Conservation (phyloP, 1,139 yeast genomes). For the Starmera stellimalicola region DNA sequence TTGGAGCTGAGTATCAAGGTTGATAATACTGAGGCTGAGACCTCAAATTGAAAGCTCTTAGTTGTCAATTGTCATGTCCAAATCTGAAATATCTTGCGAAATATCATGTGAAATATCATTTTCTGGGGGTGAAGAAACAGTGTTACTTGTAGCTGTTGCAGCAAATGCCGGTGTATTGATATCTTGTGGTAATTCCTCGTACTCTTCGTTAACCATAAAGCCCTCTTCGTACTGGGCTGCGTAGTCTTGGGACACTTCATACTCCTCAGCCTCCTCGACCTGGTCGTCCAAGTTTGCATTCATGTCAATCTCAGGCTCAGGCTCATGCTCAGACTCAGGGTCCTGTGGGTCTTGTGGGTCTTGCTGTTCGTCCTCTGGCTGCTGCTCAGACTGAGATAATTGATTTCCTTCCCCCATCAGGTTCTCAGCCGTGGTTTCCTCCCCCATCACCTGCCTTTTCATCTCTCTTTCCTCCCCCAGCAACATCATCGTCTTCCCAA, state of each 20-base stretch:
- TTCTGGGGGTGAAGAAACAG: background rate
- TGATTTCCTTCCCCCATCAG: slow-evolving; percentile 21
- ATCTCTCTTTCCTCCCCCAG: slow-evolving; percentile 22
- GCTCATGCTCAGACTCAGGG: too few relatives aligned
- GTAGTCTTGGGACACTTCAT: slow-evolving; percentile 10
- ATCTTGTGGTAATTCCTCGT: slow-evolving; percentile 3
- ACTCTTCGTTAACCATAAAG: slow-evolving; percentile 24
- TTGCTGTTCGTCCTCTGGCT: slow-evolving; percentile 3
- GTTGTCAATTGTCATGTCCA: slow-evolving; percentile 43
- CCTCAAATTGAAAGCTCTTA: slow-evolving; percentile 2
- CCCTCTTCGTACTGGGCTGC: slow-evolving; percentile 22
- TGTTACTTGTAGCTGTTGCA: background rate
- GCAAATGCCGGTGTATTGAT: background rate
- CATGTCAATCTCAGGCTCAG: background rate
- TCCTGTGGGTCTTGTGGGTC: slow-evolving; percentile 15
- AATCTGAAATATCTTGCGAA: slow-evolving; percentile 28
- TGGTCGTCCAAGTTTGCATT: background rate
- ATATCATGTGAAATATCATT: slow-evolving; percentile 12
- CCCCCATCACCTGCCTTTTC: slow-evolving; percentile 18
- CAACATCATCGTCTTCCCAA: slow-evolving; percentile 45
- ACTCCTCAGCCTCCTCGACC: background rate
- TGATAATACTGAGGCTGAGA: background rate
- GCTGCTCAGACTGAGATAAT: too few relatives aligned
- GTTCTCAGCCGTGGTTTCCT: slow-evolving; percentile 24
- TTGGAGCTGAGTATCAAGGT: background rate